These are phyloP conservation scores for Plasmodium knowlesi DNA, from an alignment of 169 alveolate genomes.

Conservation along the genomic window DNA sequence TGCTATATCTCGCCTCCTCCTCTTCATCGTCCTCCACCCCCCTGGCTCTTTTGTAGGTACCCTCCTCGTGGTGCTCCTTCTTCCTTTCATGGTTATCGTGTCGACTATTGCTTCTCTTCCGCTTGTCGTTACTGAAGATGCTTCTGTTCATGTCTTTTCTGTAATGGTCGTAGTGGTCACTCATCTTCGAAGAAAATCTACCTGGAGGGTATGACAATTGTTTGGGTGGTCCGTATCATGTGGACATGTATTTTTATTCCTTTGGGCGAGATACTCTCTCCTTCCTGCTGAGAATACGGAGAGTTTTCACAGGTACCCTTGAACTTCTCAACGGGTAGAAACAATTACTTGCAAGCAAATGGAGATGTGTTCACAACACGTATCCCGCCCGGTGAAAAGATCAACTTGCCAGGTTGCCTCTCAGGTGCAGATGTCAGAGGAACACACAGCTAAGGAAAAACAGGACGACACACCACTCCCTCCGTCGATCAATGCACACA, in stretches of 20 bases:
- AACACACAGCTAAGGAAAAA: too few relatives aligned
- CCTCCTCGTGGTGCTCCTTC: constrained; percentile 13
- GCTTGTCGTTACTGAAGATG: constrained; percentile 1
- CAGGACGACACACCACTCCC: too few relatives aligned
- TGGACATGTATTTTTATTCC: background rate
- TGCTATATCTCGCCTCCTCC: background rate
- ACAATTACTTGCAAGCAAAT: background rate
- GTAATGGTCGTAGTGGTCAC: background rate
- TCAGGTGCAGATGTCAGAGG: too few relatives aligned
- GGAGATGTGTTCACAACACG: background rate
- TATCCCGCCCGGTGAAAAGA: background rate
- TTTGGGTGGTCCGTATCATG: background rate
- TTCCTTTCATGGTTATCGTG: background rate
- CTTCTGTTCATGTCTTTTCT: background rate
- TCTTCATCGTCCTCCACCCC: background rate
- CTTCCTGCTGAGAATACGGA: background rate
- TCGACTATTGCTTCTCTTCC: background rate
- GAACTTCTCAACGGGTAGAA: background rate
- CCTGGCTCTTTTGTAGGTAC: background rate
- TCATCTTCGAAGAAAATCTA: background rate
- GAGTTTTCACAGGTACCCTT: background rate
- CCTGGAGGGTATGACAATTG: background rate
- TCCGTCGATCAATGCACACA: too few relatives aligned
- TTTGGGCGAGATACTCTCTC: background rate
- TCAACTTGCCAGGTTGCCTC: background rate